A percentile compares a stretch with the other conserved stretches of the same genome.
These are phyloP conservation scores for Dictyostelium capitatum DNA, from an alignment of 78 protist species.

Conservation along the genomic window DNA sequence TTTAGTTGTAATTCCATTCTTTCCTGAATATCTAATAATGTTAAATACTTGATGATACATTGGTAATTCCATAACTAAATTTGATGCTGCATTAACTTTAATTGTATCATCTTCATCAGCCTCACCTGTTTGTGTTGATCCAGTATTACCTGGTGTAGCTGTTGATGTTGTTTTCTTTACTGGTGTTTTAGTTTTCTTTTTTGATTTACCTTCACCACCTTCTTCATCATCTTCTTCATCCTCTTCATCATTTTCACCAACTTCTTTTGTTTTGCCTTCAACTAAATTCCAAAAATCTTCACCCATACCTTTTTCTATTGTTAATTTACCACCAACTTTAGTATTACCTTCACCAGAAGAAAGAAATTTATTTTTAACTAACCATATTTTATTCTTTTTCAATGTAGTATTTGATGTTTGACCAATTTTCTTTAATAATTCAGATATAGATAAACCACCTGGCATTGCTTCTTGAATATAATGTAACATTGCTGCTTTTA, in stretches of 20 bases:
- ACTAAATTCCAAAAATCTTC: slow-evolving; percentile 3
- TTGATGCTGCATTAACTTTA: neutral
- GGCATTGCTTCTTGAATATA: neutral
- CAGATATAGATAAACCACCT: neutral
- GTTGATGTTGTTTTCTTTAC: neutral
- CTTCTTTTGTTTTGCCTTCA: neutral
- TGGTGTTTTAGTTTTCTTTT: neutral
- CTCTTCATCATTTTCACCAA: neutral
- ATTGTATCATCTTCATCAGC: neutral
- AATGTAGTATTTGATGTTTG: neutral
- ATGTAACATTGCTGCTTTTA: neutral
- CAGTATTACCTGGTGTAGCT: neutral
- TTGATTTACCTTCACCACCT: neutral
- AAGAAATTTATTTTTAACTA: neutral
- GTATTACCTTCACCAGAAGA: neutral
- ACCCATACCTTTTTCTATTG: neutral
- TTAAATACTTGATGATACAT: neutral
- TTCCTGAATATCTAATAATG: neutral
- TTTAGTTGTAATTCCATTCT: slow-evolving; percentile 12
- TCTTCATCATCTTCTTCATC: neutral
- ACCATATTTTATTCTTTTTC: neutral
- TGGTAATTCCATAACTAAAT: slow-evolving; percentile 3
- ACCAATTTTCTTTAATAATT: neutral
- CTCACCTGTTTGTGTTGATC: neutral
- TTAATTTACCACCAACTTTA: neutral